Conservation (phyloP, 2,329 filamentous ascomycete species). For the Epicoccum nigrum region DNA sequence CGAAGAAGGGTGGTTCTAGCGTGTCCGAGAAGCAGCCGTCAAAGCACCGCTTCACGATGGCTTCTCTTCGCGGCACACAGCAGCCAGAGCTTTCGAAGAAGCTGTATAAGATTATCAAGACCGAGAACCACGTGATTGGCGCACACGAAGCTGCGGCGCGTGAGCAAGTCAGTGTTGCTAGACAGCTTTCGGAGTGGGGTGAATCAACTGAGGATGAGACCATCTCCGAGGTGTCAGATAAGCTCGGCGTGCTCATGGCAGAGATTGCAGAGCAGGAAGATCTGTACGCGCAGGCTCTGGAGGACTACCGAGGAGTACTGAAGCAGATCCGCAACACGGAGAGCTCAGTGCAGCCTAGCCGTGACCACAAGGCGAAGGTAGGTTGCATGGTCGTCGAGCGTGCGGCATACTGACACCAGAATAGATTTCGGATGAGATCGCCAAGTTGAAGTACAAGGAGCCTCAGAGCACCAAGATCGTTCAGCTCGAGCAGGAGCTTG, state of each 20-base stretch:
- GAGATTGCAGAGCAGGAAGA: conserved; percentile 97
- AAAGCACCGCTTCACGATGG: conserved; percentile 81
- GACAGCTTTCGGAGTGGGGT: conserved; percentile 95
- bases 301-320: conserved; percentile 80
- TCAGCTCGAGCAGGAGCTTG: conserved; percentile 92
- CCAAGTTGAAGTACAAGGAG: conserved; percentile 89
- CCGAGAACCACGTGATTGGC: conserved; percentile 84
- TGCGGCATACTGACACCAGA: conserved; percentile 13
- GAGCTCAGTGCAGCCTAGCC: conserved; percentile 89
- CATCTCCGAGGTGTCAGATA: conserved; percentile 90
- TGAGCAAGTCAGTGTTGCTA: conserved; percentile 83
- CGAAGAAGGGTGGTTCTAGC: conserved; percentile 59
- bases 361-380: conserved; percentile 80
- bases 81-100: conserved; percentile 89
- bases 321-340: conserved; percentile 97
- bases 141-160: conserved; percentile 84
- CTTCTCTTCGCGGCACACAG: conserved; percentile 80
- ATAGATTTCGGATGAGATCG: conserved; percentile 85
- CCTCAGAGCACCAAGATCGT: conserved; percentile 81
- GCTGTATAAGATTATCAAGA: conserved; percentile 92
- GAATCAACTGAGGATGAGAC: conserved; percentile 87
- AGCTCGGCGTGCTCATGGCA: conserved; percentile 87
- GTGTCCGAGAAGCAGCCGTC: conserved; percentile 51
- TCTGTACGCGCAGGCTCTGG: conserved; percentile 80
- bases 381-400: conserved; percentile 5